Evolutionary conservation across 208 protist genomes (phyloP).

Genomic region (Leishmania guyanensis): DNA sequence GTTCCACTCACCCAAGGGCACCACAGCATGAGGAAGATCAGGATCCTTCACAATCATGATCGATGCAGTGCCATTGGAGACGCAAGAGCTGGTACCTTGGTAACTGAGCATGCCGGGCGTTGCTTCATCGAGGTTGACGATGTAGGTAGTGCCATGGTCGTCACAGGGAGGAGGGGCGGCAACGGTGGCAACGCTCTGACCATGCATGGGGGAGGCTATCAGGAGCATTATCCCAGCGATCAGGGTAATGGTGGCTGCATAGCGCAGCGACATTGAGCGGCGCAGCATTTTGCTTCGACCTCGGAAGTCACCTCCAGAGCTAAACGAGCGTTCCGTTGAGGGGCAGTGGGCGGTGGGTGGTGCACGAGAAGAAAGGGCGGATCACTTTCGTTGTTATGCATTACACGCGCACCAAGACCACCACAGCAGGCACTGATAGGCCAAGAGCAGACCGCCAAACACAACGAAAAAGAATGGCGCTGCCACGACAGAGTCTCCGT

Average conservation of each 20-base stretch:
- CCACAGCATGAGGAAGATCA: constrained; percentile 15
- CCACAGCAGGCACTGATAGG: background rate
- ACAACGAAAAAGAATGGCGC: background rate
- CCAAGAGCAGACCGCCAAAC: background rate
- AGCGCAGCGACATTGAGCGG: background rate
- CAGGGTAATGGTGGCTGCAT: constrained; percentile 2
- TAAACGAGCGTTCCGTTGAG: too few relatives aligned
- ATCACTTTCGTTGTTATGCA: background rate
- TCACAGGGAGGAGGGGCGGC: constrained; percentile 17
- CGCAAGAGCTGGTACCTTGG: constrained; percentile 17
- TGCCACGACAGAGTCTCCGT: background rate
- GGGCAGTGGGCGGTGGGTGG: background rate
- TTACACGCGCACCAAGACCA: background rate
- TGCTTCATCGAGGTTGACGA: background rate
- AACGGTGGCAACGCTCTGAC: background rate
- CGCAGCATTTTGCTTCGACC: background rate
- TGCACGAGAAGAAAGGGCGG: background rate
- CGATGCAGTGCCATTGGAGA: background rate
- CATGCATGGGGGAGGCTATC: constrained; percentile 11
- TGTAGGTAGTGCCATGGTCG: constrained; percentile 1
- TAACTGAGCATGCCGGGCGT: constrained; percentile 4
- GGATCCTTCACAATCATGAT: constrained; percentile 22
- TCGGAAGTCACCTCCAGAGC: background rate
- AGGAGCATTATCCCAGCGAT: constrained; percentile 21
- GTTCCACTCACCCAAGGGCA: constrained; percentile 41